Conservation (phyloP, 495 filamentous ascomycete genomes). For the Xylaria grammica region DNA sequence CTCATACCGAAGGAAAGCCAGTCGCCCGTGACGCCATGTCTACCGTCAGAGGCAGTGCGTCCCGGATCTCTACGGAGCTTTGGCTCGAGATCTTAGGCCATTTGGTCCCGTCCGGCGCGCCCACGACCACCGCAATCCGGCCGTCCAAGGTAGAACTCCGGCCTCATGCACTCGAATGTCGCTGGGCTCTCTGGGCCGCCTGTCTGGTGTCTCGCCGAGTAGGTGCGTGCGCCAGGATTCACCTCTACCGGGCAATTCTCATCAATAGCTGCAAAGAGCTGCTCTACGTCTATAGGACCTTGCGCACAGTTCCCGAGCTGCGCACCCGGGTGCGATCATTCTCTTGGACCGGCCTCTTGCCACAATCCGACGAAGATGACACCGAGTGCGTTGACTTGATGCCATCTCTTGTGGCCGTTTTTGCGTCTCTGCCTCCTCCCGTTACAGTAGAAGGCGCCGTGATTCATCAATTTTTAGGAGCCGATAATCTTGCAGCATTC, state of each 20-base stretch:
- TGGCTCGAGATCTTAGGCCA: not conserved
- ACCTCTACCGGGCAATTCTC: slow-evolving; percentile 5
- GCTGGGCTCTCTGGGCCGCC: slow-evolving; percentile 4
- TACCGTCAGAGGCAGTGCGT: not conserved
- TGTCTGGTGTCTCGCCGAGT: not conserved
- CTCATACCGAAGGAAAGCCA: not conserved
- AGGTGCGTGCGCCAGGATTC: not conserved
- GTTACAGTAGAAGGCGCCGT: too few species aligned
- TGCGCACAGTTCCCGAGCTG: slow-evolving; percentile 7
- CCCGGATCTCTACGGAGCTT: slow-evolving; percentile 7
- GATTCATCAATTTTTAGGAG: too few species aligned
- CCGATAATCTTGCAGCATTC: too few species aligned
- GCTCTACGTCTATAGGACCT: slow-evolving; percentile 9
- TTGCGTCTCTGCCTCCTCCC: too few species aligned
- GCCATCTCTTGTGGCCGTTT: slow-evolving; percentile 9
- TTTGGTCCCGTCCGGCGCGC: slow-evolving; percentile 6
- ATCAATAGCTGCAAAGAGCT: slow-evolving; percentile 16
- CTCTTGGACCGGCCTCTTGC: slow-evolving; percentile 9
- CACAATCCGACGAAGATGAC: slow-evolving; percentile 1
- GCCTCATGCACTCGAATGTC: slow-evolving; percentile 13
- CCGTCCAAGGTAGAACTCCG: slow-evolving; percentile 9
- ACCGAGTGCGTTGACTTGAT: slow-evolving; percentile 6
- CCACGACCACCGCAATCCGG: slow-evolving; percentile 9
- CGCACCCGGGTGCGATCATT: slow-evolving; percentile 7
- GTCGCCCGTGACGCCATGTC: not conserved